Evolutionary conservation across 2,329 filamentous ascomycete genomes (phyloP), one percentile per base, ranked within the genome.

Genomic region (Sarocladium strictum): DNA sequence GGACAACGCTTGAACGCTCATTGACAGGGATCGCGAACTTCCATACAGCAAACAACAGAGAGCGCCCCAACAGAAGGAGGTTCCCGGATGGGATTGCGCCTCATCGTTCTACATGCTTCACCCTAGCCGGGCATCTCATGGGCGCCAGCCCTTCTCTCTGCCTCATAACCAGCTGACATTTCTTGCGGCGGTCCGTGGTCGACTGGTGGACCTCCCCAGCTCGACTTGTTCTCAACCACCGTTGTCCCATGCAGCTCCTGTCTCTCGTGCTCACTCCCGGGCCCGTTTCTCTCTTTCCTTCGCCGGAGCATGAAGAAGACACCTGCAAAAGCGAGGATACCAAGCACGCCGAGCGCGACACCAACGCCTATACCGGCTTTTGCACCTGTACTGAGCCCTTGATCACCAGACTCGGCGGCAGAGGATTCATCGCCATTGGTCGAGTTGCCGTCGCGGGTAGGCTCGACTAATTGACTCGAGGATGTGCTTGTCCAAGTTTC

Each of bases 351-450:
- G 10, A 54, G 40, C 3, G 40, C 40, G n/a, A 55, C 49, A 26
- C 54, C 54, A 19, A 56, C 27, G 10, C 49, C 50, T 21, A 56
- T 56, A 17, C 50, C 54, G 15, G 51, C 51, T 33, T 53, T 53
- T 3, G 54, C 50, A 17, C 50, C 54, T 9, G 54, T 53, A 40
- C 50, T 53, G 10, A 56, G 49, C 7, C 54, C 54, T 6, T 37
- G 27, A 19, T 19, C 17, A 12, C 43, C 26, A 3, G 43, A 49
- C 21, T 35, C 26, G 5, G 6, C 23, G 6, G 10, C 32, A 19
- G 27, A 26, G 19, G 7, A 17, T 19, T 11, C 21, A 17, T 51
- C 29, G 5, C 27, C 33, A 23, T n/a, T 21, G 12, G 19, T 21
- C 24, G 19, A 14, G 12, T n/a, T n/a, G n/a, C 27, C 41, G 24